These are phyloP conservation scores for Termitomyces sp. DNA, from an alignment of 768 basidiomycete genomes.

Conservation along the genomic window DNA sequence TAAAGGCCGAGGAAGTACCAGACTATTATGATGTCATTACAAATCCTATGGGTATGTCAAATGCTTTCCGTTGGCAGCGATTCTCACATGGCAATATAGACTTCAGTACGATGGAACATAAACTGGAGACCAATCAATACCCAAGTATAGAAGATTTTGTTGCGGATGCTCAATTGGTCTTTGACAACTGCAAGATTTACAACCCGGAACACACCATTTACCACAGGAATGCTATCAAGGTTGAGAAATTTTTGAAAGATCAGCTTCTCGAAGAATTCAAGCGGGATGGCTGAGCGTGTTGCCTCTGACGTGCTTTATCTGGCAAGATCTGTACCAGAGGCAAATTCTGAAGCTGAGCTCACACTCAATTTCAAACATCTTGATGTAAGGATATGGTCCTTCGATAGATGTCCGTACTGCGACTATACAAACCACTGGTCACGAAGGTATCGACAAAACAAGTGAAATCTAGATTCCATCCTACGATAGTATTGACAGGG, in stretches of 20 bases:
- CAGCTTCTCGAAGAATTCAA: slow-evolving; percentile 31
- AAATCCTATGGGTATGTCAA: slow-evolving; percentile 81
- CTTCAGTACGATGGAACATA: slow-evolving; percentile 81
- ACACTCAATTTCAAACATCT: background rate
- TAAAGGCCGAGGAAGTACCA: slow-evolving; percentile 68
- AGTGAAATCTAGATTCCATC: background rate
- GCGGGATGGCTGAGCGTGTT: slow-evolving; percentile 14
- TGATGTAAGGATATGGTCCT: background rate
- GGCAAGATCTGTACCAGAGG: background rate
- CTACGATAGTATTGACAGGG: background rate
- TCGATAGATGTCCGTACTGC: background rate
- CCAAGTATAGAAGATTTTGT: slow-evolving; percentile 64
- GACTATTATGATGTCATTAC: slow-evolving; percentile 91
- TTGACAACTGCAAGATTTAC: slow-evolving; percentile 85
- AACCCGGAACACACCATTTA: slow-evolving; percentile 81
- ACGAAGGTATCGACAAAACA: background rate
- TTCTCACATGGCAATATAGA: slow-evolving; percentile 40
- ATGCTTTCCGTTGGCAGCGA: slow-evolving; percentile 1
- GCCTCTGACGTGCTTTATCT: background rate
- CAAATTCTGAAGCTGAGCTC: background rate
- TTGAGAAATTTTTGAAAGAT: slow-evolving; percentile 75
- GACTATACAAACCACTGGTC: background rate
- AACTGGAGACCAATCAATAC: slow-evolving; percentile 87
- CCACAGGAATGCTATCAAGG: slow-evolving; percentile 74
- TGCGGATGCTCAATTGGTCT: slow-evolving; percentile 77